Evolutionary conservation across 2,329 filamentous ascomycete species (phyloP), one percentile per base, ranked within the genome.

Genomic region (Monosporascus ibericus): DNA sequence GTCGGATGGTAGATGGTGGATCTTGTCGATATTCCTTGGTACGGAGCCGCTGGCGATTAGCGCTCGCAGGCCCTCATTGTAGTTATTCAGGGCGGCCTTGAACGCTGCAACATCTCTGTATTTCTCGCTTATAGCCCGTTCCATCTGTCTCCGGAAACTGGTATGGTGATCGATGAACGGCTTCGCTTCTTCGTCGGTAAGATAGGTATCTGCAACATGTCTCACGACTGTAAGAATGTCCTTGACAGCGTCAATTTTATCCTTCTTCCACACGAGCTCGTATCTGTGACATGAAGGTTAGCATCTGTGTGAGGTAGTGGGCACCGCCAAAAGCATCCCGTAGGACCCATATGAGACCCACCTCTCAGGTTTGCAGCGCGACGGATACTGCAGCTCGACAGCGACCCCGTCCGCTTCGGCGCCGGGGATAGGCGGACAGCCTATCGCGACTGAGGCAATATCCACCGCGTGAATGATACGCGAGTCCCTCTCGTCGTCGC

Each of bases 301-400:
- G 53, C 50, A 50, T 49, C 51, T 52, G 47, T 48, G 55, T 37
- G 50, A 50, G 40, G 47, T 42, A 50, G 46, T 38, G 25, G 48
- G 54, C 63, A 18, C 47, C 25, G 36, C 18, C 15, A 15, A 14
- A 14, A 20, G 6, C 48, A 22, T n/a, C 34, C 34, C 20, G 48
- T 24, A 49, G 47, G 44, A 30, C 17, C 25, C 22, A 47, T 46
- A 47, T 36, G 46, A 25, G 55, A 42, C 71, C 62, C 74, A 88
- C 84, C 78, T 82, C 70, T 94, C 89, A 50, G 80, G 80, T 48
- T 78, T 77, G 52, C 83, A 80, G 56, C 78, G 75, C 68, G 89
- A 92, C 9, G 94, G 92, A 69, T 97, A 97, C 68, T 94, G 88
- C 60, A 97, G 73, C 64, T 85, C 75, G 54, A 95, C 81, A 11